Evolutionary conservation across 2,329 filamentous ascomycete genomes (phyloP), one percentile per base, ranked within the genome.

Genomic region (Pseudocercospora macadamiae): DNA sequence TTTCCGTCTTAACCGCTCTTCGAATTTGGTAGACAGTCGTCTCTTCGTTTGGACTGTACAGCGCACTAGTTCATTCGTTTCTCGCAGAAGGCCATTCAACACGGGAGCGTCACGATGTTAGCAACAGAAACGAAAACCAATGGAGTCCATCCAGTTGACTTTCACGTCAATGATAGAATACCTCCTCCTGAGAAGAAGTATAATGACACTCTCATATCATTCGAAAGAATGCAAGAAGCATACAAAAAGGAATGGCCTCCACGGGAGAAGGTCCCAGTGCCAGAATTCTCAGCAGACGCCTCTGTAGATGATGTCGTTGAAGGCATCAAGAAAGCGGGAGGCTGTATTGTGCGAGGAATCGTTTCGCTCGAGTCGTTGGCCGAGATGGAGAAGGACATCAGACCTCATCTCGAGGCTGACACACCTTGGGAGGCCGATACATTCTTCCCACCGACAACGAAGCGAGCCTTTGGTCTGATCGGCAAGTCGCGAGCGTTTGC

Each of bases 381-480:
- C 34, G 36, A 54, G 23, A 54, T 54, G 51, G 34, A 54, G n/a
- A 54, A 54, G 34, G 51, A 54, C 12, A 54, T 54, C 14, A 23
- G 51, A 14, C 51, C 51, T 19, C 26, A 42, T 5, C 25, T 54
- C 8, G 51, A 54, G 18, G 36, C 51, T 8, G 51, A 54, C 37
- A 19, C 21, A 10, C 14, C 51, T 8, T 54, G 51, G 51, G 34
- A 54, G 39, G 34, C 37, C 14, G 51, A 54, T 21, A 44, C 51
- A 1, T 58, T 70, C 36, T 61, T 61, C 25, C 58, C 58, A 19
- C 58, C 58, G 60, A 45, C 48, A 1, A 61, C 58, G 7, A 55
- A 55, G 34, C 58, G 58, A 1, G 58, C 58, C 4, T 61, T 49
- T 25, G 51, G 58, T 4, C 23, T 61, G 26, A 61, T 61, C 10